These are phyloP conservation scores for Sicyos baderoa DNA, from an alignment of 306 rosid species.

Conservation along the genomic window DNA sequence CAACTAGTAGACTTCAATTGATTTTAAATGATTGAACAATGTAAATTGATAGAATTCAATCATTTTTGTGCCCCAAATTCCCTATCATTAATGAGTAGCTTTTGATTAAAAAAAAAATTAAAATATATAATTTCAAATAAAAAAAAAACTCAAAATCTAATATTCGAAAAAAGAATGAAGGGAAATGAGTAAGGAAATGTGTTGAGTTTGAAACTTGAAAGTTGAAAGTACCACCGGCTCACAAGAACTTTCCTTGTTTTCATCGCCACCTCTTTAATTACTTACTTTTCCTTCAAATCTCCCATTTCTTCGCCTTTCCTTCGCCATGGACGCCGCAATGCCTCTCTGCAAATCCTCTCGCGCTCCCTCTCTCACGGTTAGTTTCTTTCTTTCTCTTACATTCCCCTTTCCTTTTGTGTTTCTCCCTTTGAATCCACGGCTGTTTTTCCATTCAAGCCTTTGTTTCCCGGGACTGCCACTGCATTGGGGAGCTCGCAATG, in stretches of 20 bases:
- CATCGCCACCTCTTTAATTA: no score
- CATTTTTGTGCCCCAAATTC: no score
- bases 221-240: not conserved
- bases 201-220: not conserved
- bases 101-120: no score
- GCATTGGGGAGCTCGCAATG: slow-evolving; percentile 61
- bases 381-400: not conserved
- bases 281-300: not conserved
- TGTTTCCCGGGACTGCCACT: slow-evolving; percentile 32
- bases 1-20: no score
- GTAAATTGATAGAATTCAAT: no score
- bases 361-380: slow-evolving; percentile 53
- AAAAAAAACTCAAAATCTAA: no score
- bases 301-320: not conserved
- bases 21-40: no score
- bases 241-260: no score
- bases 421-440: not conserved
- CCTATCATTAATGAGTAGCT: no score
- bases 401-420: no score
- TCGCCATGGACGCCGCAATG: slow-evolving; percentile 45
- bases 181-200: not conserved
- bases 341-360: slow-evolving; percentile 54
- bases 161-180: not conserved
- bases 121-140: no score
- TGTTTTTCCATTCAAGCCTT: slow-evolving; percentile 37